Evolutionary conservation across 2,329 filamentous ascomycete genomes (phyloP).

Genomic region (Hypocrella siamensis): DNA sequence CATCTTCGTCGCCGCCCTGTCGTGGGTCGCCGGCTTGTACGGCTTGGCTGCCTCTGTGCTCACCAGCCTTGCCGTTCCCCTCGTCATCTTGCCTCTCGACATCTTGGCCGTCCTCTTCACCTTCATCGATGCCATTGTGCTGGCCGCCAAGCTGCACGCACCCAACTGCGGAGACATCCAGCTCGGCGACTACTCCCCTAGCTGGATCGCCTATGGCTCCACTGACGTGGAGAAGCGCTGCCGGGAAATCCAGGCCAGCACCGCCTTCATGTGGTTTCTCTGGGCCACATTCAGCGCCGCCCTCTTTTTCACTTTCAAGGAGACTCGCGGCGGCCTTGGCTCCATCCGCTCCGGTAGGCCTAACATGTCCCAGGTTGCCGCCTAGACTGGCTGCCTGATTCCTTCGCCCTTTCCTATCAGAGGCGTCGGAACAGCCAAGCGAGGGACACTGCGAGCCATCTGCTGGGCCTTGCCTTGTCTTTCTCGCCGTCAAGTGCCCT

Average conservation of each 20-base stretch:
- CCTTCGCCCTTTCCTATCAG: not conserved
- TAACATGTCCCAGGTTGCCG: slow-evolving; percentile 41
- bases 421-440: slow-evolving; percentile 1
- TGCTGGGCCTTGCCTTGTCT: too few relatives aligned
- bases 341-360: slow-evolving; percentile 28
- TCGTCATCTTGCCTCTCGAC: slow-evolving; percentile 41
- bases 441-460: too few relatives aligned
- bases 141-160: slow-evolving; percentile 52
- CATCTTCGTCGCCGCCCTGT: slow-evolving; percentile 54
- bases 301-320: slow-evolving; percentile 37
- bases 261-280: slow-evolving; percentile 68
- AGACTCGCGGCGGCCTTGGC: slow-evolving; percentile 29
- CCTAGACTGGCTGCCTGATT: slow-evolving; percentile 14
- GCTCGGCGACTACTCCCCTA: slow-evolving; percentile 15
- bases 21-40: slow-evolving; percentile 49
- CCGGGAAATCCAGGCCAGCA: slow-evolving; percentile 58
- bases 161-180: slow-evolving; percentile 48
- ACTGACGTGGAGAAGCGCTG: slow-evolving; percentile 46
- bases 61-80: slow-evolving; percentile 32
- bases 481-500: slow-evolving; percentile 1
- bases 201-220: slow-evolving; percentile 49
- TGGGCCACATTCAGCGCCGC: slow-evolving; percentile 45
- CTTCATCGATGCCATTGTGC: slow-evolving; percentile 53
- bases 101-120: slow-evolving; percentile 47
- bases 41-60: slow-evolving; percentile 42